Evolutionary conservation across 1,284 basidiomycete genomes (phyloP).

Genomic region (Fomitopsis pinicola): DNA sequence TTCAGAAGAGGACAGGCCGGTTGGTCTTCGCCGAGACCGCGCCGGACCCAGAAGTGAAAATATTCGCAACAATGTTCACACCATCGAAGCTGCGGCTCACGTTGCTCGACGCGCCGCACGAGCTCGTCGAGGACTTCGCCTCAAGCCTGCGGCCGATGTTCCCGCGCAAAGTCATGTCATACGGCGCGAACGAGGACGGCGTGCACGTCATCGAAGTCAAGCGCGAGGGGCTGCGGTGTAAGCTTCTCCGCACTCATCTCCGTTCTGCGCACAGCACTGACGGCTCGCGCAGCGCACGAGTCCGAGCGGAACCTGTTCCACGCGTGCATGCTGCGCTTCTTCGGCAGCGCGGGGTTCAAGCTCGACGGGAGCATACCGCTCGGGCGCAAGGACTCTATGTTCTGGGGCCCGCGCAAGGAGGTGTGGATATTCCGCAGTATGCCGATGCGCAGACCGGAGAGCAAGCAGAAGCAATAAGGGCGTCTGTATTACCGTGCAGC

Average conservation of each 20-base stretch:
- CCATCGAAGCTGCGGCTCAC: slow-evolving; percentile 51
- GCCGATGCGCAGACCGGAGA: slow-evolving; percentile 10
- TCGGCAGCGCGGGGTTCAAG: slow-evolving; percentile 36
- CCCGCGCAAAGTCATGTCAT: slow-evolving; percentile 45
- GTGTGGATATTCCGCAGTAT: slow-evolving; percentile 41
- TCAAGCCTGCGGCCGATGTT: slow-evolving; percentile 29
- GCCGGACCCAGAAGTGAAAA: slow-evolving; percentile 37
- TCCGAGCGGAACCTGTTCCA: slow-evolving; percentile 37
- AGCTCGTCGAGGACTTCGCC: slow-evolving; percentile 22
- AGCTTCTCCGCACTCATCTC: slow-evolving; percentile 6
- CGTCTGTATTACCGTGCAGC: too few relatives aligned
- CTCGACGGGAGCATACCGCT: slow-evolving; percentile 44
- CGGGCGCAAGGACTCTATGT: slow-evolving; percentile 35
- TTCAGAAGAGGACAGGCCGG: slow-evolving; percentile 45
- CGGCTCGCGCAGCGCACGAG: slow-evolving; percentile 25
- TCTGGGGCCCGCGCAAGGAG: slow-evolving; percentile 39
- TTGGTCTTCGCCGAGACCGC: slow-evolving; percentile 51
- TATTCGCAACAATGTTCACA: slow-evolving; percentile 62
- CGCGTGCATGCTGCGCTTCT: slow-evolving; percentile 39
- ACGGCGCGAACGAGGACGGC: slow-evolving; percentile 44
- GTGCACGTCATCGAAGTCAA: slow-evolving; percentile 47
- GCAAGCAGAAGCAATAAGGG: slow-evolving; percentile 5
- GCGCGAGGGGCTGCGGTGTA: slow-evolving; percentile 32
- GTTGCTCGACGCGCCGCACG: slow-evolving; percentile 51
- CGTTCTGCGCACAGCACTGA: not conserved